Evolutionary conservation across 2,329 filamentous ascomycete species (phyloP), one percentile per base, ranked within the genome.

Genomic region (Sporothrix luriei): DNA sequence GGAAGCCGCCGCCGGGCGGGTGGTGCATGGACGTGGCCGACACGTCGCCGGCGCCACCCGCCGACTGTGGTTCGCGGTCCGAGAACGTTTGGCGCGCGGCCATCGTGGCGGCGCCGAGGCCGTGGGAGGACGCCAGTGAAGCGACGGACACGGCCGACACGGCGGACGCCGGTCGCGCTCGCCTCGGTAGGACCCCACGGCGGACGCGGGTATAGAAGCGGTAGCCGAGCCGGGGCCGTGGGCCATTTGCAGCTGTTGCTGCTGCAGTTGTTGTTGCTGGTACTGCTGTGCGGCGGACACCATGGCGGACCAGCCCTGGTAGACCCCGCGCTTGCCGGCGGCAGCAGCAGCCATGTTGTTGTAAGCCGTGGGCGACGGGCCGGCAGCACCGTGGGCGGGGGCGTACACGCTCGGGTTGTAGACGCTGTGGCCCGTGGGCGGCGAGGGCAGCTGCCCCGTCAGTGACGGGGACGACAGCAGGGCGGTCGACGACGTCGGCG

Each of bases 371-470:
- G 51, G 59, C 3, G 59, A 14, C 11, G 66, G 40, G 21, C 21
- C 64, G 1, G 11, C 38, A 10, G 21, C 40, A 2, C 16, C n/a
- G 4, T 24, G 13, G 6, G 48, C 1, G 26, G 52, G 70, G 33
- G 9, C 52, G 26, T 71, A 73, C 66, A 74, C 73, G 13, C 74
- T 74, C n/a, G 75, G 75, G 54, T 72, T 71, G 73, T 75, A 73
- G 33, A 33, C 55, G 33, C 55, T 38, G 2, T 43, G 55, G 13
- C 38, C 57, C 11, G 57, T 62, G 13, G 57, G 57, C 11, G 57
- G 57, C 1, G 57, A 62, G 0, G 57, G 43, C 46, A 54, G 43
- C 11, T 33, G 64, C 1, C 26, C n/a, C 16, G 40, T 10, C 10
- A 51, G 19, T 10, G 64, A 24, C 6, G 52, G 7, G 1, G 65